Base-by-base conservation (phyloP, 495 filamentous ascomycete species). In the Penicillium tannophilum region DNA sequence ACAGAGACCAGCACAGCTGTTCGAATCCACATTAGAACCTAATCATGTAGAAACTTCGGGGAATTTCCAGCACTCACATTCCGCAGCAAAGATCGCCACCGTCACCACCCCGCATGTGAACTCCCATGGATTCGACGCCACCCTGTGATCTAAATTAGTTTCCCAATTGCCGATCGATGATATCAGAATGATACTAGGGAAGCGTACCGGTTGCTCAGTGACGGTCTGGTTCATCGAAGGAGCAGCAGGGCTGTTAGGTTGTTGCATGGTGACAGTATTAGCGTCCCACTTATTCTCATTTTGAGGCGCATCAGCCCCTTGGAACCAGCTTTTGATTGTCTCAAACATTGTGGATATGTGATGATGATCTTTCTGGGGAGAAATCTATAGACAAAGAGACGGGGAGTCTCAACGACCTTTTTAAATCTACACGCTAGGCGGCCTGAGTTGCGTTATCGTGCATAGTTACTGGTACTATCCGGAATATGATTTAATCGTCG, bases 1-100 rank as follows among this genome's bases (percentile, higher is more conserved):
- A 47, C 56, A 59, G 28, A 63, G 46, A 31, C 55, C 61, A 43
- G 61, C 61, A 23, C 61, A 63, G 56, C 61, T 63, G 56, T 49
- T 39, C 33, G 20, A 36, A 36, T 36, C 10, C 10, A 12, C 9
- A 36, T 36, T 9, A 36, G 33, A 12, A 36, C 33, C 33, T 9
- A 11, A 11, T 36, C 33, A 36, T 12, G 9, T 36, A 28, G 8
- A 36, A 9, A 12, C 2, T 23, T 17, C 17, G 11, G 28, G 28
- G 19, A 3, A 50, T 10, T 19, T 14, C 16, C 7, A 16, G 33
- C 49, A 56, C 61, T 63, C 35, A 63, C 61, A 63, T n/a, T 52
- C 56, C 61, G 12, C 56, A 59, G 61, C 61, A 63, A 24, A 59
- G 28, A 42, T 55, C 60, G 28, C 60, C 60, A 46, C 46, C 60